Conservation (phyloP, 768 basidiomycete genomes). For the Boletus rubroflammeus region DNA sequence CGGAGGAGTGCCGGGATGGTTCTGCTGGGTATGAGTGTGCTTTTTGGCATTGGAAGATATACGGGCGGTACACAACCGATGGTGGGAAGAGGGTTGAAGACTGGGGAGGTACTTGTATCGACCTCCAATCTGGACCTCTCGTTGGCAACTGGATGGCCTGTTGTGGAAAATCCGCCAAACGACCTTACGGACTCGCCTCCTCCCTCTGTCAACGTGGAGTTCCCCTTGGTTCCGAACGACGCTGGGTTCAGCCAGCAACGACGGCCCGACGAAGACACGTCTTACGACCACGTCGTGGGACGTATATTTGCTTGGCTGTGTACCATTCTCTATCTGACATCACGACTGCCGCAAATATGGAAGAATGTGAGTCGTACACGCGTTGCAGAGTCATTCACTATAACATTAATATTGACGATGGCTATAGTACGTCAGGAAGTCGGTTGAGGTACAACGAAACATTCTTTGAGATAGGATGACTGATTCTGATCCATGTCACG, state of each 20-base stretch:
- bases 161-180: slow-evolving; percentile 15
- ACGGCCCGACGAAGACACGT: slow-evolving; percentile 21
- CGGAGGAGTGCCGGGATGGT: slow-evolving; percentile 74
- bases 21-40: slow-evolving; percentile 71
- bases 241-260: slow-evolving; percentile 1
- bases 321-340: slow-evolving; percentile 89
- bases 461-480: slow-evolving; percentile 1
- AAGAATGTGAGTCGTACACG: slow-evolving; percentile 73
- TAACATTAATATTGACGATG: slow-evolving; percentile 1
- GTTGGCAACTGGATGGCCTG: not conserved
- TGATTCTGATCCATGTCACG: slow-evolving; percentile 3
- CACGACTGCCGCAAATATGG: slow-evolving; percentile 96
- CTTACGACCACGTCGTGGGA: slow-evolving; percentile 68
- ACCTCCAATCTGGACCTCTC: slow-evolving; percentile 1
- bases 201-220: slow-evolving; percentile 14
- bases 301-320: slow-evolving; percentile 94
- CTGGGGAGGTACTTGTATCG: slow-evolving; percentile 48
- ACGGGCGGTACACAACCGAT: slow-evolving; percentile 30
- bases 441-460: slow-evolving; percentile 60
- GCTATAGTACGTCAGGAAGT: slow-evolving; percentile 77
- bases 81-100: slow-evolving; percentile 27
- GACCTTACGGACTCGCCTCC: not conserved
- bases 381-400: not conserved
- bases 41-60: slow-evolving; percentile 65
- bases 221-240: slow-evolving; percentile 12